Evolutionary conservation across 202 grass and related monocot genomes (phyloP), one percentile per base, ranked within the genome.

Genomic region (Digitaria exilis): DNA sequence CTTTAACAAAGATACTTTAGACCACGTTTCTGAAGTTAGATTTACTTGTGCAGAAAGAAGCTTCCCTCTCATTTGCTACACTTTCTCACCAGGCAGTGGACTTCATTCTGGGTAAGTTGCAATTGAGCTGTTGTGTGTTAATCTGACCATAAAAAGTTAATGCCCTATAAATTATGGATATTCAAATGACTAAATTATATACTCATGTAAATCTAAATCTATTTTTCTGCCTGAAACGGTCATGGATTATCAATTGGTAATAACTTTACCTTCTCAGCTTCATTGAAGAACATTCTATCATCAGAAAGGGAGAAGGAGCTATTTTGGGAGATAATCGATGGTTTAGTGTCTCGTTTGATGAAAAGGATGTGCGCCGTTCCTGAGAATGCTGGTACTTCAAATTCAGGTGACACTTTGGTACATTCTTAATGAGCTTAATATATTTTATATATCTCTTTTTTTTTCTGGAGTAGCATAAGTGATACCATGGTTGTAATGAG

Each of bases 71-170:
- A 35, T 96, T 92, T 86, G 75, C 87, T 69, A 87, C 83, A 71
- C 94, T 95, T 60, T 98, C 80, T 85, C 96, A 98, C 85, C 93
- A 98, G 83, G 93, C 96, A 92, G 77, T 92, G 65, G 89, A 92
- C 74, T 98, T 89, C 35, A 98, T 98, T 87, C 88, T 89, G 39
- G 89, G 93, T 94, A 90, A 74, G 85, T 75, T 32, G 16, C 21
- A 85, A n/a, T 13, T 52, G 45, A n/a, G 9, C 0, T 73, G 9
- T 52, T 52, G 6, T 34, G 43, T 32, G 5, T 34, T n/a, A n/a
- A n/a, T n/a, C n/a, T n/a, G n/a, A n/a, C n/a, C n/a, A n/a, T n/a
- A n/a, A 13, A n/a, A 18, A 34, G 25, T 60, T 24, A 51, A 73
- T 73, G 8, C 28, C 17, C 13, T 30, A 28, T 0, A 32, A 32